These are phyloP conservation scores for Penicillium daleae DNA, from an alignment of 495 filamentous ascomycete species.

Conservation along the genomic window DNA sequence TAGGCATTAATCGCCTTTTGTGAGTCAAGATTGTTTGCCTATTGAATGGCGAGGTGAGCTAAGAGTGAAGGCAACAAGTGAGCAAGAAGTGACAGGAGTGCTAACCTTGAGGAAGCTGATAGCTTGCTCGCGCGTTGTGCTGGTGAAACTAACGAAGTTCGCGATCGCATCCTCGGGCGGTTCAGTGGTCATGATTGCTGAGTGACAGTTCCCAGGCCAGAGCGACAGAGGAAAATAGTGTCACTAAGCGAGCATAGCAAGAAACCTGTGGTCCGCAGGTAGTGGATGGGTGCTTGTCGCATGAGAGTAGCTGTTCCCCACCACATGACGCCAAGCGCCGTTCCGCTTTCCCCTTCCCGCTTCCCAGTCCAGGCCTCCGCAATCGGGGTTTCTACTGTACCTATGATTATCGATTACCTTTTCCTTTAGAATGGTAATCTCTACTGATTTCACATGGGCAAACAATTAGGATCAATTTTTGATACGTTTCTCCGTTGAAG, in stretches of 20 bases:
- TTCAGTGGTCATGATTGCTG: conserved; percentile 44
- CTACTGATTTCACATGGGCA: too few relatives aligned
- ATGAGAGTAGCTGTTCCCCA: conserved; percentile 34
- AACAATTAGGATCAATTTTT: too few relatives aligned
- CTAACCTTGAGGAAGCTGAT: conserved; percentile 51
- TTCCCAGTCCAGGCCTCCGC: neutral
- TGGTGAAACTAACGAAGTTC: conserved; percentile 53
- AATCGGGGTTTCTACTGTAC: too few relatives aligned
- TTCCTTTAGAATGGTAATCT: too few relatives aligned
- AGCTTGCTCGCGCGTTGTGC: conserved; percentile 49
- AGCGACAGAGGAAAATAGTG: neutral
- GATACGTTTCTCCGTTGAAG: too few relatives aligned
- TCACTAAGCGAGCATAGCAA: conserved; percentile 12
- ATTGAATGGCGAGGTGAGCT: neutral
- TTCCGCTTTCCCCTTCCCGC: conserved; percentile 18
- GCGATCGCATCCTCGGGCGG: conserved; percentile 49
- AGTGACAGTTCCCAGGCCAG: neutral
- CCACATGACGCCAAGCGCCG: conserved; percentile 43
- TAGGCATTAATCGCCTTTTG: conserved; percentile 58
- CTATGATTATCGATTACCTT: too few relatives aligned
- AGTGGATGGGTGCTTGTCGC: conserved; percentile 11
- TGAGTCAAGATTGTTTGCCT: conserved; percentile 54
- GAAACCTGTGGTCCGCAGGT: neutral
- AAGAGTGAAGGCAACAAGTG: neutral
- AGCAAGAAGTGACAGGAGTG: neutral